A percentile compares a stretch with the other conserved stretches of the same genome.
phyloP scores from a whole-genome alignment of 2,329 filamentous ascomycete species.

The Lasiodiplodia sp. region DNA sequence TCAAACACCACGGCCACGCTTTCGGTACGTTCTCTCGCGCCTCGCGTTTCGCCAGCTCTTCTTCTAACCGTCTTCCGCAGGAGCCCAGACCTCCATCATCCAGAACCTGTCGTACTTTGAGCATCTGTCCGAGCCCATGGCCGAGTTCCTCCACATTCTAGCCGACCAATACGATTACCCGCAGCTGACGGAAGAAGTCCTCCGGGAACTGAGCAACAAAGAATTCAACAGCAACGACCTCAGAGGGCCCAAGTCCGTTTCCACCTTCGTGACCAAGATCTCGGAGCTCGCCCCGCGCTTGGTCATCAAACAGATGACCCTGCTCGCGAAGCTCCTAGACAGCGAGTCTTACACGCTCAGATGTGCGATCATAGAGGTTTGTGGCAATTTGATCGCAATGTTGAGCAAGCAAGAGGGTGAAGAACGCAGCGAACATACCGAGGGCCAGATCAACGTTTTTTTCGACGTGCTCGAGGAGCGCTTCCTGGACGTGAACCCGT shows the following conservation, averaged over 20 bases:
- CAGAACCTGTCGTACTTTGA: constrained; percentile 98
- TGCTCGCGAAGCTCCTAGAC: constrained; percentile 92
- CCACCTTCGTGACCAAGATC: constrained; percentile 88
- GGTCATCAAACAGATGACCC: constrained; percentile 97
- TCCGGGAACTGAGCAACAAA: constrained; percentile 94
- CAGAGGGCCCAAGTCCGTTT: constrained; percentile 94
- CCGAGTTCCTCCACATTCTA: constrained; percentile 94
- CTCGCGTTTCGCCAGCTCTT: no score
- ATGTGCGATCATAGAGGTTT: constrained; percentile 94
- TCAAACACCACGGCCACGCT: constrained; percentile 97
- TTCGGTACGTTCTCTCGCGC: constrained; percentile 70
- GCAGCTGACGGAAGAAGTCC: constrained; percentile 89
- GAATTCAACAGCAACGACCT: constrained; percentile 98
- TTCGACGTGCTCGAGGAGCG: constrained; percentile 96
- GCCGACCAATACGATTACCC: constrained; percentile 98
- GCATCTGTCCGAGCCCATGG: constrained; percentile 98
- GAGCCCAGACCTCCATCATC: constrained; percentile 95
- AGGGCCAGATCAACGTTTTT: constrained; percentile 94
- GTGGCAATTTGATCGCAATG: constrained; percentile 91
- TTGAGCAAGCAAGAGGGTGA: constrained; percentile 80
- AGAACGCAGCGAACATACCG: constrained; percentile 89
- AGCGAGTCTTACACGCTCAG: constrained; percentile 97
- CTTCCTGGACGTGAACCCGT: constrained; percentile 95
- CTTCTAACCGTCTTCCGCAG: constrained; percentile 52
- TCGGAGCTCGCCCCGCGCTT: constrained; percentile 90